Evolutionary conservation across 2,329 filamentous ascomycete species (phyloP).

Genomic region (Botrytis galanthina): DNA sequence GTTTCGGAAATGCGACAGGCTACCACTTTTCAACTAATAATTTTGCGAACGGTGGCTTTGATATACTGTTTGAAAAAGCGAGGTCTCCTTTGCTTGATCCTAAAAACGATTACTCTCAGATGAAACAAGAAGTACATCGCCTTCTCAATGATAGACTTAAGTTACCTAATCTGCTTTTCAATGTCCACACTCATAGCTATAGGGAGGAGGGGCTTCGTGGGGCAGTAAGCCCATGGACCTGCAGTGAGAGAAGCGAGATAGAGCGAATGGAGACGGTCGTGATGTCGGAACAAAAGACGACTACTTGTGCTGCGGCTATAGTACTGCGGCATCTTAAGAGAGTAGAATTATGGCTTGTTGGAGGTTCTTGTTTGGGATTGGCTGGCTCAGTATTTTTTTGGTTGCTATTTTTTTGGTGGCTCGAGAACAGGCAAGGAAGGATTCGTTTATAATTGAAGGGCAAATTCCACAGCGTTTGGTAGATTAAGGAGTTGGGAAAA

Average conservation of each 20-base stretch:
- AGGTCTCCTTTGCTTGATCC: background rate
- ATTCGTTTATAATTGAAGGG: background rate
- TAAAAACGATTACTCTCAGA: background rate
- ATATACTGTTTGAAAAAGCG: background rate
- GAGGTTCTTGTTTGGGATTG: background rate
- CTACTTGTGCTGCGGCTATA: background rate
- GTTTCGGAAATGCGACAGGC: background rate
- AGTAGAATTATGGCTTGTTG: background rate
- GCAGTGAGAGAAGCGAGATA: background rate
- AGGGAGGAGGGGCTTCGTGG: background rate
- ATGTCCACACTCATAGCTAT: background rate
- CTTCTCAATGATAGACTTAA: background rate
- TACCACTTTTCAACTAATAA: background rate
- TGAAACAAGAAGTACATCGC: background rate
- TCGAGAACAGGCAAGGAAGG: background rate
- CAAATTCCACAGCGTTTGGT: background rate
- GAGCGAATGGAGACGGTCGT: slow-evolving; percentile 1
- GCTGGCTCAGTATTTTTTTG: background rate
- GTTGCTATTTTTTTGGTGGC: background rate
- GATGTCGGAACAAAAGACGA: background rate
- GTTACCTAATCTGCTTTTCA: background rate
- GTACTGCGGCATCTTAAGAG: background rate
- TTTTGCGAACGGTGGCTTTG: background rate
- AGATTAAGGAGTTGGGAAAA: background rate
- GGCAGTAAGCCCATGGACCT: background rate